phyloP scores from a whole-genome alignment of 352 stramenopile genomes.

The Halophytophthora batemanensis region DNA sequence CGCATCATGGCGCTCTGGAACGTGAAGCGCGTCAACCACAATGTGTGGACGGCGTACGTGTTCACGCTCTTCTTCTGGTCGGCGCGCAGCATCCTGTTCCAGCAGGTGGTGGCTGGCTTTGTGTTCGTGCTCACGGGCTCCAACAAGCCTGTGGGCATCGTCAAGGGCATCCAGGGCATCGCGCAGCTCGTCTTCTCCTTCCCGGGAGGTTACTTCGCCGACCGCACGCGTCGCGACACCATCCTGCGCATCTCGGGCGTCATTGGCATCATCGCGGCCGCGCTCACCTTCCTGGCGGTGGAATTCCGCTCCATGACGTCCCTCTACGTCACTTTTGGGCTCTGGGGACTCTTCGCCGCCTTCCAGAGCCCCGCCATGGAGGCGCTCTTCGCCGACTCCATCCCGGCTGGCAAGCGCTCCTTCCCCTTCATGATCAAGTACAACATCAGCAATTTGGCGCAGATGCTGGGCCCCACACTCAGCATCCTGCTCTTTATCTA shows the following conservation, averaged over 20 bases:
- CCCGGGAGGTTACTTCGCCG: constrained; percentile 62
- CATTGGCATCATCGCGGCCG: constrained; percentile 40
- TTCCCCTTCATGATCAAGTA: constrained; percentile 84
- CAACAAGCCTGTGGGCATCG: constrained; percentile 75
- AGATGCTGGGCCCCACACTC: constrained; percentile 51
- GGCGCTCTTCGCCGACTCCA: constrained; percentile 73
- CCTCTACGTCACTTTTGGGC: constrained; percentile 59
- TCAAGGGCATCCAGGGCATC: constrained; percentile 83
- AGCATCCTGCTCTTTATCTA: constrained; percentile 63
- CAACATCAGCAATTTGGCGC: constrained; percentile 69
- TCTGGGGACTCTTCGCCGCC: constrained; percentile 68
- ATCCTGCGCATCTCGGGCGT: constrained; percentile 59
- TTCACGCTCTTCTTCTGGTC: constrained; percentile 81
- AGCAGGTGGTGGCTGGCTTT: constrained; percentile 74
- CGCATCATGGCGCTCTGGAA: constrained; percentile 21
- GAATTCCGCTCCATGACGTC: constrained; percentile 37
- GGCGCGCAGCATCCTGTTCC: constrained; percentile 64
- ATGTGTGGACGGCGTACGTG: constrained; percentile 64
- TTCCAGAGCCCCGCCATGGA: constrained; percentile 71
- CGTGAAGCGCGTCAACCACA: constrained; percentile 30
- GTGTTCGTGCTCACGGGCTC: constrained; percentile 72
- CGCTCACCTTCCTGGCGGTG: constrained; percentile 61
- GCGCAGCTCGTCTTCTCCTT: constrained; percentile 73
- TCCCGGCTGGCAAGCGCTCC: constrained; percentile 58
- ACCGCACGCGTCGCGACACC: constrained; percentile 62